These are phyloP conservation scores for Ceratobasidium sp. DNA, from an alignment of 1,284 basidiomycete species.

Conservation along the genomic window DNA sequence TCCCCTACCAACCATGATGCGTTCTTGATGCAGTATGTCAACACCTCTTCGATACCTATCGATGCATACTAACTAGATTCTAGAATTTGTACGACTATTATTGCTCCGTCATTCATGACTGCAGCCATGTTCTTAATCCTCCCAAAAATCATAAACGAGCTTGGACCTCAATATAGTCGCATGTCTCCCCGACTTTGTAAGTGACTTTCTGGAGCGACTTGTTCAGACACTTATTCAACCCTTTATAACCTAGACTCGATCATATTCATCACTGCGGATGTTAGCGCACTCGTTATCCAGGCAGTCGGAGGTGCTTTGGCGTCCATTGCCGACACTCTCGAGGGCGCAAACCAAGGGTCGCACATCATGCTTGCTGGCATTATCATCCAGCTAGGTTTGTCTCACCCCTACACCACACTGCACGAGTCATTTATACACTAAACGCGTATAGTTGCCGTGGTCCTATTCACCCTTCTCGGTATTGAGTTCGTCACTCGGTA, in stretches of 20 bases:
- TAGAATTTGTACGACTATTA: constrained; percentile 45
- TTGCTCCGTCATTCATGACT: constrained; percentile 45
- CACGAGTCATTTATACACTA: not conserved
- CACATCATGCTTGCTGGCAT: constrained; percentile 54
- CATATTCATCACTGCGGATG: constrained; percentile 57
- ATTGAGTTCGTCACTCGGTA: constrained; percentile 27
- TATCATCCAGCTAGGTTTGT: constrained; percentile 53
- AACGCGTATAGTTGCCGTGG: constrained; percentile 6
- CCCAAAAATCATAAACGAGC: constrained; percentile 55
- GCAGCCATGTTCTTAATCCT: constrained; percentile 53
- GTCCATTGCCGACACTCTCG: constrained; percentile 44
- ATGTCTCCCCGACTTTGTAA: constrained; percentile 53
- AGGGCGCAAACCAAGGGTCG: constrained; percentile 47
- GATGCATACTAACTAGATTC: not conserved
- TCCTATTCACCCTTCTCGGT: constrained; percentile 15
- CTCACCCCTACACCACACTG: not conserved
- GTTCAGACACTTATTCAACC: not conserved
- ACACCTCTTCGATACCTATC: not conserved
- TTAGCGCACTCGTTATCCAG: constrained; percentile 59
- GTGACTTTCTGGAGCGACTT: not conserved
- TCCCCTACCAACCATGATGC: constrained; percentile 26
- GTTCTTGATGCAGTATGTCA: constrained; percentile 41
- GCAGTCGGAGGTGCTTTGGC: constrained; percentile 59
- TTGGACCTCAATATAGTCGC: constrained; percentile 56
- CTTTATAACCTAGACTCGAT: constrained; percentile 52